Evolutionary conservation across 768 basidiomycete species (phyloP), one percentile per base, ranked within the genome.

Genomic region (Cantharellus anzutake): DNA sequence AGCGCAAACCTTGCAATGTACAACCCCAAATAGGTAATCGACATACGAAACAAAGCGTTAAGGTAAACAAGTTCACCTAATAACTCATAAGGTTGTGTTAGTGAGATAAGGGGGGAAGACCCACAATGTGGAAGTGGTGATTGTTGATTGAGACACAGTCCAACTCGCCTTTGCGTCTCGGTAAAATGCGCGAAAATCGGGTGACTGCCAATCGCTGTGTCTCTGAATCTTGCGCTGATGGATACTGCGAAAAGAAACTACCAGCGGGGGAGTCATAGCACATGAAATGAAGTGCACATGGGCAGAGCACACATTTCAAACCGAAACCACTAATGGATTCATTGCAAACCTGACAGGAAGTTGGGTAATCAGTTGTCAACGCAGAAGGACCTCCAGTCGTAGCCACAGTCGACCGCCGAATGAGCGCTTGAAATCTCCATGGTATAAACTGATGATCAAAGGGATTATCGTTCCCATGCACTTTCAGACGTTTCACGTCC

Each of bases 181-280:
- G 66, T 11, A 76, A 67, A n/a, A 80, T 64, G 39, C 70, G 67
- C 39, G 80, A 85, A 66, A 81, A 84, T 5, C 82, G 76, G 65
- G 78, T 75, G 65, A 82, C 75, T 4, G 81, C 81, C 50, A 83
- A 73, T 53, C 76, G 79, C 65, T 78, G 79, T 3, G 76, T 71
- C 60, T 73, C 69, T 38, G 68, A 63, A 63, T 80, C 79, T 7
- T 73, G 65, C 16, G 70, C 64, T 62, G 74, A 68, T 20, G 72
- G 66, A 63, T 84, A 84, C 63, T 82, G 75, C 3, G 75, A 67
- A 60, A 80, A 68, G 60, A 77, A 73, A 63, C 76, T 81, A 35
- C 84, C 85, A 56, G 78, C 77, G 3, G 80, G 78, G 61, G 80
- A 74, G 64, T 85, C 80, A 65, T 86, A 88, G 71, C 88, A 92